Evolutionary conservation across 208 protist genomes (phyloP), one percentile per base, ranked within the genome.

Genomic region (Phytomonas francai): DNA sequence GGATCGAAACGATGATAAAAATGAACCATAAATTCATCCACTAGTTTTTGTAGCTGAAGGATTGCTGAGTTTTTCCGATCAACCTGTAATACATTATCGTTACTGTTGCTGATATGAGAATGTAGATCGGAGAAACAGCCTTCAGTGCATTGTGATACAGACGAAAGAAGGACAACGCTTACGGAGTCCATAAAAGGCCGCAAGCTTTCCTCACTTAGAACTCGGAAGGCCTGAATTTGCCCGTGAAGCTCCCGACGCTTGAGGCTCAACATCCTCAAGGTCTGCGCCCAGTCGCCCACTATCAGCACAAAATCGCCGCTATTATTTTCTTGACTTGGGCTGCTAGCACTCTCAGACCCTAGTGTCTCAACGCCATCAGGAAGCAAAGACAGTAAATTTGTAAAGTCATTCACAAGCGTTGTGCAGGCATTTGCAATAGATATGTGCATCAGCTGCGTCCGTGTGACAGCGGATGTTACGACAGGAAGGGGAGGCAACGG

Each of bases 371-470:
- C 14, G 7, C 64, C 68, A 36, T 83, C 70, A 32, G 85, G 81
- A 32, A 92, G 63, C 32, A 76, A 65, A n/a, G 81, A 65, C 11
- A 91, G 67, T 31, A 87, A 59, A 14, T 63, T 78, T 4, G 67
- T 67, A 42, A 91, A 75, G 63, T 92, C 87, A 56, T 76, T 69
- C n/a, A 65, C 70, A 28, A 95, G 72, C 0, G 68, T 63, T 11
- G 84, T 87, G 71, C 80, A 87, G 61, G 77, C 78, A 65, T 92
- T 95, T 11, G 83, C 81, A 28, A 95, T 68, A 65, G 78, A 92
- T 28, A 95, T 70, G 36, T 91, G 85, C 60, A 92, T 59, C 60
- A 92, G 61, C 74, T 95, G 89, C n/a, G 63, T 30, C 3, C 75
- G 68, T 31, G 78, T 92, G 33, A 77, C 70, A 6, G 74, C 67